A percentile compares a stretch with the other conserved stretches of the same genome.
These are phyloP conservation scores for Kewa caespitosa DNA, from an alignment of 179 eudicot genomes.

Conservation along the genomic window DNA sequence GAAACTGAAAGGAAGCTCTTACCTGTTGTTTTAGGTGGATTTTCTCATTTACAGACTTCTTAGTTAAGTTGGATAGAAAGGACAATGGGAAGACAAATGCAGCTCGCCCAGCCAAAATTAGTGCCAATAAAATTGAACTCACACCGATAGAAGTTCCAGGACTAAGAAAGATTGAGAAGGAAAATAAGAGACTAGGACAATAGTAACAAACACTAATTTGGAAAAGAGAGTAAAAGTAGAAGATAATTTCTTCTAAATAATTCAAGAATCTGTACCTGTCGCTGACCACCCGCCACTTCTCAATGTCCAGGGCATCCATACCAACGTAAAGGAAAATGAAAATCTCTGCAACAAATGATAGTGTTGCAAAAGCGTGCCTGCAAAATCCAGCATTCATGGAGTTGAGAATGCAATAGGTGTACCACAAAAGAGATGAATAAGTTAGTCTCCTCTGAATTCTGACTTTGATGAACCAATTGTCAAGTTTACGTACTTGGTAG, in stretches of 20 bases:
- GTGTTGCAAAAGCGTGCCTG: conserved; percentile 38
- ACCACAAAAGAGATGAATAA: background rate
- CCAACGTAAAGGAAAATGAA: conserved; percentile 36
- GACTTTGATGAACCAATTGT: background rate
- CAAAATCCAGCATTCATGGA: background rate
- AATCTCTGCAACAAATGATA: conserved; percentile 36
- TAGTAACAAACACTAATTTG: background rate
- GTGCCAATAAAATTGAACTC: conserved; percentile 31
- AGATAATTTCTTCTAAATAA: background rate
- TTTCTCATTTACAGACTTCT: conserved; percentile 24
- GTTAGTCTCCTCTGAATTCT: background rate
- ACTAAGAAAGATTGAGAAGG: conserved; percentile 9
- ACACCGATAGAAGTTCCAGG: conserved; percentile 33
- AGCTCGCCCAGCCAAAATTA: conserved; percentile 34
- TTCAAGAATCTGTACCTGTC: conserved; percentile 21
- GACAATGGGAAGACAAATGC: conserved; percentile 37
- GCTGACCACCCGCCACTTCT: conserved; percentile 36
- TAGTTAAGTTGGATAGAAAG: conserved; percentile 31
- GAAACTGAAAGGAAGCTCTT: background rate
- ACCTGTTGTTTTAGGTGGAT: conserved; percentile 32
- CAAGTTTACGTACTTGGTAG: conserved; percentile 28
- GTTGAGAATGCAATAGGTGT: background rate
- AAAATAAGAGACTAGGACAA: background rate
- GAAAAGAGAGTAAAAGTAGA: background rate
- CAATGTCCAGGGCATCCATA: conserved; percentile 39